Evolutionary conservation across 1,284 basidiomycete genomes (phyloP), one percentile per base, ranked within the genome.

Genomic region (Mrakiaceae sp.): DNA sequence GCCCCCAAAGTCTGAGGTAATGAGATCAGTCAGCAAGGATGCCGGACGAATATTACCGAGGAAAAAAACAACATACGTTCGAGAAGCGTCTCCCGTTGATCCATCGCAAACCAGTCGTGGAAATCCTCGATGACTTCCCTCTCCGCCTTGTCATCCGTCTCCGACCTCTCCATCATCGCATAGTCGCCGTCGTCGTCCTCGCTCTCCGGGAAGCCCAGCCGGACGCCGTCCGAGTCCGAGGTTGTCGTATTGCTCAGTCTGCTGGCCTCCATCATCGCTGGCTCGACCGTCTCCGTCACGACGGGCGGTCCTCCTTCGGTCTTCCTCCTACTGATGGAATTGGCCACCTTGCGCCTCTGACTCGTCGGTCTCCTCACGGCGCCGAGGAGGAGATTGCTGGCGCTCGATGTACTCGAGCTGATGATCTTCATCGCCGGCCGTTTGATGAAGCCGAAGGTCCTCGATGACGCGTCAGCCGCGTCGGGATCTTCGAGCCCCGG

Each of bases 31-130:
- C 52, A 9, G 12, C 6, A 8, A 5, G 11, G 39, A 7, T 5
- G 65, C 10, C 64, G 10, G 62, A 62, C 42, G 49, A 64, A 56
- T 39, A 66, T 69, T 65, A 67, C 59, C 46, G 56, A 58, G 66
- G 65, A 40, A 44, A 50, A n/a, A 16, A 53, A 47, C 48, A 11
- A 81, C 88, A 73, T 73, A 92, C 92, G 87, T 71, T 90, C 90
- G 63, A 94, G 80, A 48, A 95, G 74, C n/a, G 77, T 81, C 76
- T 96, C 92, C 72, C 84, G 88, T 67, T 90, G 88, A 67, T 88
- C 86, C 67, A 94, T 84, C 0, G 90, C 88, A 75, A 95, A 96
- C 0, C 83, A 81, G 42, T 76, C 73, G 63, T 84, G 82, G 74
- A 94, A 94, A 74, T 90, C 74, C 48, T 66, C 64, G 2, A 68